These are phyloP conservation scores for Ophiostoma perfectum DNA, from an alignment of 2,329 filamentous ascomycete genomes.

Conservation along the genomic window DNA sequence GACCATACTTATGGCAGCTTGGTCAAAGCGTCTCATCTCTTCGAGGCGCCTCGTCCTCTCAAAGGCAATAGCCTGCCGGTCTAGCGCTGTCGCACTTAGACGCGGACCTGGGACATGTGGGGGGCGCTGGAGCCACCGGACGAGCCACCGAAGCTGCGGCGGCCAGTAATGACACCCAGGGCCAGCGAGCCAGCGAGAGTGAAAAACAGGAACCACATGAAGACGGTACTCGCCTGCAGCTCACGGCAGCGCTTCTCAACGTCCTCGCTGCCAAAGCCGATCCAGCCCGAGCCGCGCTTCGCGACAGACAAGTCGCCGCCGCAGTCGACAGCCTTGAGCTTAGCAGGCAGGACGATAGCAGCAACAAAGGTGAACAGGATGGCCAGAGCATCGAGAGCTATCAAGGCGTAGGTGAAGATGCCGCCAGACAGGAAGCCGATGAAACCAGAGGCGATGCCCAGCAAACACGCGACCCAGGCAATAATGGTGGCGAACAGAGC, in stretches of 20 bases:
- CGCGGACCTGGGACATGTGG: conserved; percentile 51
- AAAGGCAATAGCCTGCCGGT: too few relatives aligned
- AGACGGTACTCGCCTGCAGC: conserved; percentile 67
- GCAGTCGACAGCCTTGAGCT: conserved; percentile 65
- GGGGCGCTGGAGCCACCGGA: conserved; percentile 43
- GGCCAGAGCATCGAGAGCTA: conserved; percentile 54
- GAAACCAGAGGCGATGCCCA: conserved; percentile 54
- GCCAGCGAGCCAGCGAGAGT: conserved; percentile 54
- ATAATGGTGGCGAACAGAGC: conserved; percentile 65
- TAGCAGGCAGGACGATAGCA: conserved; percentile 64
- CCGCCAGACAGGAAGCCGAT: conserved; percentile 38
- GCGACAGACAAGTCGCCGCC: conserved; percentile 40
- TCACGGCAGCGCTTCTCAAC: conserved; percentile 64
- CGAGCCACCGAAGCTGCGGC: conserved; percentile 42
- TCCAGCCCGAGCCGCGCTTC: conserved; percentile 43
- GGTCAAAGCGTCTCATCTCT: too few relatives aligned
- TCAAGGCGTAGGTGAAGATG: conserved; percentile 48
- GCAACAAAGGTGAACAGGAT: conserved; percentile 65
- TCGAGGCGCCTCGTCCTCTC: too few relatives aligned
- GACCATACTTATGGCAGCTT: conserved; percentile 6
- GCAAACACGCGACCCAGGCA: conserved; percentile 60
- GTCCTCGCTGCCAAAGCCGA: conserved; percentile 57
- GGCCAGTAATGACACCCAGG: conserved; percentile 50
- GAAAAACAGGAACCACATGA: conserved; percentile 73
- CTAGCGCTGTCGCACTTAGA: background rate